Percentiles rank a stretch among this genome's conserved stretches.
Conservation (phyloP, 352 stramenopile species). For the Pythium myriotylum region DNA sequence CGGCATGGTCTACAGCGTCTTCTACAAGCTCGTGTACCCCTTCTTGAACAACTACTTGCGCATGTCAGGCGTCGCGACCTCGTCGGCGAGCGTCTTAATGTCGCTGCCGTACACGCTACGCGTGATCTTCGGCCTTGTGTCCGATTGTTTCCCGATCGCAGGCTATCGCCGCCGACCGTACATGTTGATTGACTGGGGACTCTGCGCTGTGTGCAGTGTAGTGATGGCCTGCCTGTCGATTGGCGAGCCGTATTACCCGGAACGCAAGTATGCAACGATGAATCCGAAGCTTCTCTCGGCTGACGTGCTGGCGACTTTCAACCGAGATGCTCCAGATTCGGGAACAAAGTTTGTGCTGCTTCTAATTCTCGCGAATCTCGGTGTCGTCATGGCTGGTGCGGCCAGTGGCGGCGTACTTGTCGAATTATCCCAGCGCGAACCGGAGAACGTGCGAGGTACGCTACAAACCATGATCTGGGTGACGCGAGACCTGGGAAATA, state of each 20-base stretch:
- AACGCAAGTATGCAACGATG: conserved; percentile 15
- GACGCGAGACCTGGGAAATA: conserved; percentile 21
- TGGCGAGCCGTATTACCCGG: conserved; percentile 28
- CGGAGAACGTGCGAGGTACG: conserved; percentile 28
- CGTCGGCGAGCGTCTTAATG: conserved; percentile 35
- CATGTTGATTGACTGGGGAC: conserved; percentile 73
- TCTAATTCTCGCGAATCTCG: conserved; percentile 56
- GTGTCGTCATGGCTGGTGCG: conserved; percentile 55
- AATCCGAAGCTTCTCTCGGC: conserved; percentile 11
- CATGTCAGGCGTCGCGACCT: conserved; percentile 32
- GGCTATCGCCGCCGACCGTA: conserved; percentile 82
- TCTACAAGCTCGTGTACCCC: conserved; percentile 33
- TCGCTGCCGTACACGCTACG: conserved; percentile 61
- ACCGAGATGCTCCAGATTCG: conserved; percentile 26
- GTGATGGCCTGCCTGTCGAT: conserved; percentile 34
- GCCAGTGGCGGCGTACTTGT: conserved; percentile 48
- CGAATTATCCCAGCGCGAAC: conserved; percentile 39
- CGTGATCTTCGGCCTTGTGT: conserved; percentile 78
- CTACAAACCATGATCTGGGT: conserved; percentile 38
- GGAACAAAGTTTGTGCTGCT: conserved; percentile 41
- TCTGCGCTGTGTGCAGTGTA: conserved; percentile 11
- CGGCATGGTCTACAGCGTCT: conserved; percentile 32
- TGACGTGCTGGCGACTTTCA: conserved; percentile 23
- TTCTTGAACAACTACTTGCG: conserved; percentile 46
- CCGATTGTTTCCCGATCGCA: conserved; percentile 83